Conservation (phyloP, 139 green algal species). For the Chlorokybus atmophyticus region DNA sequence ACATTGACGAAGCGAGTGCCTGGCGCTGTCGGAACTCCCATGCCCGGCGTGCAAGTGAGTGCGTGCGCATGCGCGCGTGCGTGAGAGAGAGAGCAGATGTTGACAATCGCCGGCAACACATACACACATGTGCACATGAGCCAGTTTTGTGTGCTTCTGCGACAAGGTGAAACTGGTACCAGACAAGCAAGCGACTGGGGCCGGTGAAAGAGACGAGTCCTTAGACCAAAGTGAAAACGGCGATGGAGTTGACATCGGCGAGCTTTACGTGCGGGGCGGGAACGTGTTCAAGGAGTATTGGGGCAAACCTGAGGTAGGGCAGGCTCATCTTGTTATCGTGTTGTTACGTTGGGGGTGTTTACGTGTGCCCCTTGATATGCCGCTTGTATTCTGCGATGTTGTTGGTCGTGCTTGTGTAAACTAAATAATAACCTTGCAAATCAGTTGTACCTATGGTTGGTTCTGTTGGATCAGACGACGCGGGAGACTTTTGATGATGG, state of each 20-base stretch:
- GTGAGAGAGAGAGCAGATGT: neutral
- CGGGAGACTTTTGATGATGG: slow-evolving; percentile 57
- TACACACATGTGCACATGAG: neutral
- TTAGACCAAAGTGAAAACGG: no score
- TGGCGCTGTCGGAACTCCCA: neutral
- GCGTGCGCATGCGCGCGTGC: neutral
- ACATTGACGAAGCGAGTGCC: slow-evolving; percentile 9
- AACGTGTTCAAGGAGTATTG: slow-evolving; percentile 82
- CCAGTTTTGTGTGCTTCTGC: neutral
- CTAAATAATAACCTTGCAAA: no score
- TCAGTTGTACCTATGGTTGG: no score
- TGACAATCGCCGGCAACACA: neutral
- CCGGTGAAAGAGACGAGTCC: no score
- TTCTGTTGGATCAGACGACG: slow-evolving; percentile 45
- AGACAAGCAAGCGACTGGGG: neutral
- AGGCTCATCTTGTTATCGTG: neutral
- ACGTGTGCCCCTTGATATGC: neutral
- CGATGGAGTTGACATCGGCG: no score
- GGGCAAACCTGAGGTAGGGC: slow-evolving; percentile 34
- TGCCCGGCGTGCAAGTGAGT: neutral
- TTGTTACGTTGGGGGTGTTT: neutral
- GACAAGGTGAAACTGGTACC: slow-evolving; percentile 1
- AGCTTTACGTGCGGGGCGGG: slow-evolving; percentile 59
- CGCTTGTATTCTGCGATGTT: no score
- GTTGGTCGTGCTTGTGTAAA: no score